These are phyloP conservation scores for Exophiala sp. DNA, from an alignment of 2,329 filamentous ascomycete genomes.

Conservation along the genomic window DNA sequence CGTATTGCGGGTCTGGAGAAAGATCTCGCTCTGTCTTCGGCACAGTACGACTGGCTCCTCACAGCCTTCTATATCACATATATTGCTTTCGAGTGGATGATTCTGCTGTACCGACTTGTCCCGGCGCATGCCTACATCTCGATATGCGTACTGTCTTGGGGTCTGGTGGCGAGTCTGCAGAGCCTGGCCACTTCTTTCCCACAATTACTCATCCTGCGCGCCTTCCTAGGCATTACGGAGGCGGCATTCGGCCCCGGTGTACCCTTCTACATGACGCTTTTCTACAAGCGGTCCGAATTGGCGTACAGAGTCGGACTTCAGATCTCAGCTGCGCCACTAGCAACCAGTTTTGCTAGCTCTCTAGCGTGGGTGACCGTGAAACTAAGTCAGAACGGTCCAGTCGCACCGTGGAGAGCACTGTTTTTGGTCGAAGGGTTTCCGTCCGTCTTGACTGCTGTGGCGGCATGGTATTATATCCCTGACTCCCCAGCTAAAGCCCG, in stretches of 20 bases:
- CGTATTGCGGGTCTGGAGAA: conserved; percentile 56
- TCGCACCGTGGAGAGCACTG: conserved; percentile 80
- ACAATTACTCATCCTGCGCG: conserved; percentile 36
- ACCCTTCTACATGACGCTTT: conserved; percentile 63
- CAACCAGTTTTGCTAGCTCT: conserved; percentile 67
- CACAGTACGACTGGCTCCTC: conserved; percentile 60
- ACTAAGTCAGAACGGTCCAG: conserved; percentile 60
- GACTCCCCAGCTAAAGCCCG: conserved; percentile 66
- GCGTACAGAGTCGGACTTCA: conserved; percentile 84
- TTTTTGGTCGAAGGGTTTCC: conserved; percentile 85
- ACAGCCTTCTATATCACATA: conserved; percentile 64
- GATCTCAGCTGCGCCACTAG: conserved; percentile 67
- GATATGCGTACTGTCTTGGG: conserved; percentile 69
- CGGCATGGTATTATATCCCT: conserved; percentile 72
- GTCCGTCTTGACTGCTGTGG: conserved; percentile 68
- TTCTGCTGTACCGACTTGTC: conserved; percentile 58
- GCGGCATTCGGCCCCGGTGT: conserved; percentile 62
- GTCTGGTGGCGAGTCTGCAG: conserved; percentile 62
- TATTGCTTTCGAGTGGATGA: conserved; percentile 65
- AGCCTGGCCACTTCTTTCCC: conserved; percentile 59
- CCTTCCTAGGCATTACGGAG: conserved; percentile 54
- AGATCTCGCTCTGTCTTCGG: conserved; percentile 53
- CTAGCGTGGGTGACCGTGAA: conserved; percentile 74
- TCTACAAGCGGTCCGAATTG: conserved; percentile 66
- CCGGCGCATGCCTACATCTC: conserved; percentile 61